Conservation (phyloP, 2,329 filamentous ascomycete species). For the Fusarium solani-melongenae region DNA sequence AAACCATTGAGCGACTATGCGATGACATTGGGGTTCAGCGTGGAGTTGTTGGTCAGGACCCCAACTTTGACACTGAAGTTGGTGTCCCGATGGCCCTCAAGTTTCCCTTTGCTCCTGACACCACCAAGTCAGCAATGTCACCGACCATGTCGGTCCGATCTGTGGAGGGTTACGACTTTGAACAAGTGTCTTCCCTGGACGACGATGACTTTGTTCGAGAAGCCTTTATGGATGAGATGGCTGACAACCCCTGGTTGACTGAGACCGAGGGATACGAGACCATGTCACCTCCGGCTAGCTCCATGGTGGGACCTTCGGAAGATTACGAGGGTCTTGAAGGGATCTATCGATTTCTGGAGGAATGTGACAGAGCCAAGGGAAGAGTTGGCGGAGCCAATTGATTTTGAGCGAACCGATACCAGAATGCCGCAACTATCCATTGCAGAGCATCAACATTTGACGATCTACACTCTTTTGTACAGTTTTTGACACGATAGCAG, state of each 20-base stretch:
- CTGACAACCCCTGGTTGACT: conserved; percentile 61
- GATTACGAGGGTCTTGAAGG: conserved; percentile 67
- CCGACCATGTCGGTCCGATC: conserved; percentile 62
- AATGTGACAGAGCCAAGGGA: conserved; percentile 61
- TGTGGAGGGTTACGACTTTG: conserved; percentile 53
- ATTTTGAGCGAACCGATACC: conserved; percentile 35
- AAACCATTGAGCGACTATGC: conserved; percentile 84
- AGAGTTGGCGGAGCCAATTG: conserved; percentile 44
- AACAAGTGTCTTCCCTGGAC: conserved; percentile 50
- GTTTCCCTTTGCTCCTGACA: conserved; percentile 84
- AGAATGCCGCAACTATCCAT: conserved; percentile 18
- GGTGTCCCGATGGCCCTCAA: conserved; percentile 80
- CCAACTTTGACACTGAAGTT: conserved; percentile 73
- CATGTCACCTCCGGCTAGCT: conserved; percentile 60
- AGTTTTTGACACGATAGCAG: conserved; percentile 25
- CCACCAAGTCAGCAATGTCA: conserved; percentile 53
- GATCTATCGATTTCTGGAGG: conserved; percentile 68
- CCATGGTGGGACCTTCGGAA: conserved; percentile 57
- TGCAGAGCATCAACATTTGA: conserved; percentile 28
- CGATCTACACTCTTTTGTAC: conserved; percentile 42
- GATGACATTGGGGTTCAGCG: conserved; percentile 86
- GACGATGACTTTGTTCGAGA: conserved; percentile 52
- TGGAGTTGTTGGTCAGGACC: conserved; percentile 82
- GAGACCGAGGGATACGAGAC: conserved; percentile 61
- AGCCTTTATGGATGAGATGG: conserved; percentile 56